Percentiles rank a stretch among this genome's conserved stretches.
phyloP scores from a whole-genome alignment of 805 yeast species.

The Candida wancherniae region DNA sequence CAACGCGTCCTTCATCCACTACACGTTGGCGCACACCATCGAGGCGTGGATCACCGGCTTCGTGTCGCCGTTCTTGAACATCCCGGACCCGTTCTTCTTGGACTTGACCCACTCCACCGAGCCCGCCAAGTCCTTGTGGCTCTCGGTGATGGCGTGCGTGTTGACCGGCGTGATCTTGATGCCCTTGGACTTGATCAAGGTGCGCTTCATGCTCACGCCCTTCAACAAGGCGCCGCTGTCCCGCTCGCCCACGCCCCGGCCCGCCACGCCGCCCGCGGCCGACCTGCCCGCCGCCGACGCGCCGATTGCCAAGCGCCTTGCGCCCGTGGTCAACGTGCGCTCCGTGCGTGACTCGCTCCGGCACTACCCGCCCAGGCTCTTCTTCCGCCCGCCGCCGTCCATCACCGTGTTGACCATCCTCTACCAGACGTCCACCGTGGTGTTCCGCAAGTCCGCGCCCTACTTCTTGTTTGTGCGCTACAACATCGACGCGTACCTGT shows the following conservation, averaged over 20 bases:
- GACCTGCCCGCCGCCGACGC: too few relatives aligned
- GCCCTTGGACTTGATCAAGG: slow-evolving; percentile 78
- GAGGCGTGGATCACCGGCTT: slow-evolving; percentile 93
- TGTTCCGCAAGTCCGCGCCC: slow-evolving; percentile 65
- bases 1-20: slow-evolving; percentile 74
- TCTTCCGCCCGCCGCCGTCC: slow-evolving; percentile 52
- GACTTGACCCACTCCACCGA: slow-evolving; percentile 78
- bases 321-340: slow-evolving; percentile 34
- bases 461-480: slow-evolving; percentile 53
- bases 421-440: slow-evolving; percentile 54
- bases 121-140: slow-evolving; percentile 59
- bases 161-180: slow-evolving; percentile 67
- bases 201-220: slow-evolving; percentile 69
- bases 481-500: slow-evolving; percentile 61
- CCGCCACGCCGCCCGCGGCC: too few relatives aligned
- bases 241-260: too few relatives aligned
- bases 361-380: slow-evolving; percentile 49
- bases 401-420: slow-evolving; percentile 47
- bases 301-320: too few relatives aligned
- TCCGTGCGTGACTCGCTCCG: slow-evolving; percentile 69
- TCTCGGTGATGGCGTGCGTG: slow-evolving; percentile 68
- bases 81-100: slow-evolving; percentile 86
- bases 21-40: slow-evolving; percentile 66
- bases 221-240: slow-evolving; percentile 41
- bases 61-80: slow-evolving; percentile 69